A percentile compares a stretch with the other conserved stretches of the same genome.
These are phyloP conservation scores for Diplocarpon mali DNA, from an alignment of 2,329 filamentous ascomycete species.

Conservation along the genomic window DNA sequence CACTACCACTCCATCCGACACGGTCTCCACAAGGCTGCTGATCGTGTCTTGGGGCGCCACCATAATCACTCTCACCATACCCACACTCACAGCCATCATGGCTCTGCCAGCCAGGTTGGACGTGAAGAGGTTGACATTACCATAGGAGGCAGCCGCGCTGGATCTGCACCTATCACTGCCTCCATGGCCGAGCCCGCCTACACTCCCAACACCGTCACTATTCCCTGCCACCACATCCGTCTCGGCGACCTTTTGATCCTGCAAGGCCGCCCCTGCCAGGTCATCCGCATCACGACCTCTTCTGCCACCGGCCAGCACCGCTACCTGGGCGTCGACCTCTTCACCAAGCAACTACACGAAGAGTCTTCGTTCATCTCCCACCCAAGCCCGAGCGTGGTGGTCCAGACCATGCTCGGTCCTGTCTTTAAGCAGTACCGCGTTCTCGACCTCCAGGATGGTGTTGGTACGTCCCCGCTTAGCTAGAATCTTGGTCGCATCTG, in stretches of 20 bases:
- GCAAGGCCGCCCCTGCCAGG: conserved; percentile 97
- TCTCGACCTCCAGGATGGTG: conserved; percentile 82
- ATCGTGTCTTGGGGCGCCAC: conserved; percentile 49
- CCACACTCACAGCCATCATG: conserved; percentile 16
- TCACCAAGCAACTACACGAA: conserved; percentile 99
- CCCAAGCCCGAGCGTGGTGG: conserved; percentile 89
- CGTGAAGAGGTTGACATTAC: conserved; percentile 25
- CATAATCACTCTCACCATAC: conserved; percentile 40
- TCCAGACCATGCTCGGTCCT: conserved; percentile 98
- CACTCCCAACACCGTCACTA: conserved; percentile 77
- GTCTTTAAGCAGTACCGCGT: conserved; percentile 99
- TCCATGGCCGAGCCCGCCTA: conserved; percentile 17
- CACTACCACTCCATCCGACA: conserved; percentile 66
- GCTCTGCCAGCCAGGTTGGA: conserved; percentile 10
- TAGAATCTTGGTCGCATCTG: background rate
- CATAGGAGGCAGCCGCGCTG: conserved; percentile 11
- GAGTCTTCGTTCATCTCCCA: conserved; percentile 97
- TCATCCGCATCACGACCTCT: conserved; percentile 98
- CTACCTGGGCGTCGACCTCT: conserved; percentile 98
- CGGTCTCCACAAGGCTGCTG: conserved; percentile 55
- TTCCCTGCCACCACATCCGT: conserved; percentile 99
- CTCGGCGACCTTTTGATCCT: conserved; percentile 98
- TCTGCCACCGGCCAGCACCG: conserved; percentile 97
- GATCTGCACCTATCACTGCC: conserved; percentile 7
- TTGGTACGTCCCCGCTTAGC: conserved; percentile 34